Conservation (phyloP, 805 yeast genomes). For the Yamadazyma nakazawae region DNA sequence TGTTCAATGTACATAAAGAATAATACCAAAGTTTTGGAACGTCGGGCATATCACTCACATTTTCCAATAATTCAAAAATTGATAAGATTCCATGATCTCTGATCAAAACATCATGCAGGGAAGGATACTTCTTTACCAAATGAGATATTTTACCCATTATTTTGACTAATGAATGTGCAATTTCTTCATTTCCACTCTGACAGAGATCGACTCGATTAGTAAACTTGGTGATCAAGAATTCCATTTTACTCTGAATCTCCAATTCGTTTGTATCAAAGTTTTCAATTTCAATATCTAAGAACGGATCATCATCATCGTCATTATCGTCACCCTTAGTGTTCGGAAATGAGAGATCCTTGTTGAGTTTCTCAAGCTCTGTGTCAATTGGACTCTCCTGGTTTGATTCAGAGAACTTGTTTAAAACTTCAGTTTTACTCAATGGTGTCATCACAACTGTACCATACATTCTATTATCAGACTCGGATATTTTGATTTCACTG, state of each 20-base stretch:
- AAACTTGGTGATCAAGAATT: conserved; percentile 30
- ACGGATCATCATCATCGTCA: conserved; percentile 33
- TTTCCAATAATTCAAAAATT: conserved; percentile 37
- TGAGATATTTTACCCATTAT: conserved; percentile 38
- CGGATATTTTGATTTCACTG: conserved; percentile 14
- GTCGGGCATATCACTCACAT: conserved; percentile 30
- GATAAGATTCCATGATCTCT: conserved; percentile 42
- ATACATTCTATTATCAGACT: not conserved
- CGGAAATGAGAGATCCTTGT: not conserved
- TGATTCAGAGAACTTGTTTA: conserved; percentile 29
- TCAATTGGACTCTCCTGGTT: conserved; percentile 17
- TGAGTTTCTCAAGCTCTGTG: not conserved
- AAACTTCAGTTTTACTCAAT: conserved; percentile 24
- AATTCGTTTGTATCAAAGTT: conserved; percentile 40
- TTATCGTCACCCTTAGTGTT: not conserved
- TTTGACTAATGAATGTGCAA: conserved; percentile 26
- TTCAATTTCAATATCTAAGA: conserved; percentile 34
- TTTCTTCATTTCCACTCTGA: conserved; percentile 29
- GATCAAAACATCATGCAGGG: conserved; percentile 37
- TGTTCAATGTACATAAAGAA: conserved; percentile 32
- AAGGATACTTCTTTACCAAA: conserved; percentile 36
- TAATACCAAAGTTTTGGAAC: conserved; percentile 36
- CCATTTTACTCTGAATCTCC: conserved; percentile 41
- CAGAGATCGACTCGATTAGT: conserved; percentile 28
- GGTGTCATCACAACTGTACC: conserved; percentile 2